Conservation (phyloP, 106 monocot genomes). For the Acorus gramineus region DNA sequence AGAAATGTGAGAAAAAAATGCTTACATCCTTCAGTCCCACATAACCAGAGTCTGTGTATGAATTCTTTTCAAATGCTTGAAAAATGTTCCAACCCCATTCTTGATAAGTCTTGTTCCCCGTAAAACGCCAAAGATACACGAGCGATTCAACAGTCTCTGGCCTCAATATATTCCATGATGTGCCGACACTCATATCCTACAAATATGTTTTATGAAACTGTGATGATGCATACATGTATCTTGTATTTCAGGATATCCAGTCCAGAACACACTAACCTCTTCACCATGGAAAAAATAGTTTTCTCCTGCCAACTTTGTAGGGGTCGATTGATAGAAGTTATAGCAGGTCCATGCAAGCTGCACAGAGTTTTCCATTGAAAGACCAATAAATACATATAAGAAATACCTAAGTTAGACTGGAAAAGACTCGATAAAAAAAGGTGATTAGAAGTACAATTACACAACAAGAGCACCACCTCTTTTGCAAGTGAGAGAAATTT, state of each 20-base stretch:
- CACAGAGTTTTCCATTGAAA: no score
- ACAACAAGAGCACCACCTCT: slow-evolving; percentile 40
- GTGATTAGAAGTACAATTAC: no score
- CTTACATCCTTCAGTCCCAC: slow-evolving; percentile 96
- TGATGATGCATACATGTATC: background rate
- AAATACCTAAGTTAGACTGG: no score
- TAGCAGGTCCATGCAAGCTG: slow-evolving; percentile 93
- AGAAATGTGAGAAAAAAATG: background rate
- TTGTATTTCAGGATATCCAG: background rate
- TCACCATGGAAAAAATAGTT: slow-evolving; percentile 70
- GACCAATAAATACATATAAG: no score
- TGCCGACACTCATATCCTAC: slow-evolving; percentile 91
- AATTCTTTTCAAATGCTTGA: slow-evolving; percentile 96
- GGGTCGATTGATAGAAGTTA: slow-evolving; percentile 90
- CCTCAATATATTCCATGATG: slow-evolving; percentile 96
- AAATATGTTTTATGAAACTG: slow-evolving; percentile 3
- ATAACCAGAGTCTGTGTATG: slow-evolving; percentile 77
- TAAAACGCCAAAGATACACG: slow-evolving; percentile 75
- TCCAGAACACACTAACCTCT: slow-evolving; percentile 18
- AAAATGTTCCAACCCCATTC: slow-evolving; percentile 99
- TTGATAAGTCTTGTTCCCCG: slow-evolving; percentile 92
- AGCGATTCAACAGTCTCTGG: slow-evolving; percentile 95
- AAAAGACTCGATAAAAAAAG: no score
- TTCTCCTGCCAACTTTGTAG: slow-evolving; percentile 93
- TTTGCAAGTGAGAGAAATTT: slow-evolving; percentile 65